phyloP scores from a whole-genome alignment of 371 early-diverging fungal genomes.

The Mucor saturninus region DNA sequence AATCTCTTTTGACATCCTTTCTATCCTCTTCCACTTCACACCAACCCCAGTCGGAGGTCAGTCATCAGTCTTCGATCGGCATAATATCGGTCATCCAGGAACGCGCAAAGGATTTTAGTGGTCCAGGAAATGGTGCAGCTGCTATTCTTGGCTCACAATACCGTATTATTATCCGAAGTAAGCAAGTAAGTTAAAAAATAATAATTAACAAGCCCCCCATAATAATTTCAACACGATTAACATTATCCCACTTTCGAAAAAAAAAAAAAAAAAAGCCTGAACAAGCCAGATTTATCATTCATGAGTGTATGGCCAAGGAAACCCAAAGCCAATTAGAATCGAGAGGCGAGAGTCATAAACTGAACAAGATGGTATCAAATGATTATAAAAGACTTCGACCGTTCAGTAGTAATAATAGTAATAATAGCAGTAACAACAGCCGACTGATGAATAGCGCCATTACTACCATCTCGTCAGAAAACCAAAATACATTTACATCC shows the following conservation, averaged over 20 bases:
- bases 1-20: constrained; percentile 1
- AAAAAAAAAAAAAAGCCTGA: constrained; percentile 2
- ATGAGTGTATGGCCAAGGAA: constrained; percentile 36
- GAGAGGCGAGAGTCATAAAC: constrained; percentile 20
- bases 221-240: not conserved
- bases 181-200: constrained; percentile 26
- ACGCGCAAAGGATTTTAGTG: constrained; percentile 31
- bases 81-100: constrained; percentile 51
- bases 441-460: not conserved
- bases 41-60: not conserved
- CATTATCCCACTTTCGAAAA: no score
- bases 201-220: not conserved
- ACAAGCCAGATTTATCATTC: constrained; percentile 29
- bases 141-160: constrained; percentile 33
- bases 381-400: constrained; percentile 22
- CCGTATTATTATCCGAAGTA: constrained; percentile 45
- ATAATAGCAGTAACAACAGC: not conserved
- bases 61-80: constrained; percentile 12
- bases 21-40: not conserved
- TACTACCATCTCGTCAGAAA: constrained; percentile 4
- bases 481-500: constrained; percentile 16
- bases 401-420: constrained; percentile 20
- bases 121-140: constrained; percentile 23
- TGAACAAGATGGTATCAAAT: constrained; percentile 21
- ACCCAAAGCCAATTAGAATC: constrained; percentile 32